Evolutionary conservation across 2,329 filamentous ascomycete species (phyloP).

Genomic region (Neofusicoccum umdonicola): DNA sequence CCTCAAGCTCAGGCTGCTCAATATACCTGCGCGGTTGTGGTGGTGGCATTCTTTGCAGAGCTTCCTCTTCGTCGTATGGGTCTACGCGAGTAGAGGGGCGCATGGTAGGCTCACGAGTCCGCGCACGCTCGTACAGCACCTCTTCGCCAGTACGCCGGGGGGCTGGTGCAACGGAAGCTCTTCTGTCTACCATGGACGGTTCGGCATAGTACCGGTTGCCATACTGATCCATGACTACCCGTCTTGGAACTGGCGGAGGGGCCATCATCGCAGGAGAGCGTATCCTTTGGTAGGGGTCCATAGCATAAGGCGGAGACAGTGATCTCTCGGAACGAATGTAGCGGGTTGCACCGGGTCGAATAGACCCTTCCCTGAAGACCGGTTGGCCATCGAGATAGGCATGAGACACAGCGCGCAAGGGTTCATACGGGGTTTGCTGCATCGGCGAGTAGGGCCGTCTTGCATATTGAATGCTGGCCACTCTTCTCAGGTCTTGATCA

Average conservation of each 20-base stretch:
- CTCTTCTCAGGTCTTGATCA: slow-evolving; percentile 47
- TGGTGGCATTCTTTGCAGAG: slow-evolving; percentile 41
- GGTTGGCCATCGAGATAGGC: slow-evolving; percentile 39
- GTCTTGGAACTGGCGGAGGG: slow-evolving; percentile 50
- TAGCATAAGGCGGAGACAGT: slow-evolving; percentile 34
- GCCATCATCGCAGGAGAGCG: slow-evolving; percentile 44
- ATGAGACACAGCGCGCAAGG: slow-evolving; percentile 42
- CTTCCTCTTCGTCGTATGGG: slow-evolving; percentile 37
- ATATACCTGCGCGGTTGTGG: slow-evolving; percentile 52
- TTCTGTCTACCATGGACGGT: slow-evolving; percentile 25
- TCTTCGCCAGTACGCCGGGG: slow-evolving; percentile 51
- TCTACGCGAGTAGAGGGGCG: slow-evolving; percentile 51
- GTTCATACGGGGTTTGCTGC: slow-evolving; percentile 34
- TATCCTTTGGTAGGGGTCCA: slow-evolving; percentile 36
- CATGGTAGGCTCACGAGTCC: slow-evolving; percentile 53
- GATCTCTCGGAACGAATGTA: slow-evolving; percentile 43
- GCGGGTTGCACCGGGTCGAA: slow-evolving; percentile 35
- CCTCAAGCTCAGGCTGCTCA: slow-evolving; percentile 60
- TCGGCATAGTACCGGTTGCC: slow-evolving; percentile 74
- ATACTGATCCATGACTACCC: slow-evolving; percentile 77
- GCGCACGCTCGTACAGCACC: slow-evolving; percentile 64
- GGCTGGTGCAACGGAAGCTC: slow-evolving; percentile 51
- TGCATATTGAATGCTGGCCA: slow-evolving; percentile 49
- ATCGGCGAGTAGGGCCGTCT: slow-evolving; percentile 41
- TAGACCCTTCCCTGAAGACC: slow-evolving; percentile 38